Conservation (phyloP, 495 filamentous ascomycete genomes). For the Lasiosphaeria hispida region DNA sequence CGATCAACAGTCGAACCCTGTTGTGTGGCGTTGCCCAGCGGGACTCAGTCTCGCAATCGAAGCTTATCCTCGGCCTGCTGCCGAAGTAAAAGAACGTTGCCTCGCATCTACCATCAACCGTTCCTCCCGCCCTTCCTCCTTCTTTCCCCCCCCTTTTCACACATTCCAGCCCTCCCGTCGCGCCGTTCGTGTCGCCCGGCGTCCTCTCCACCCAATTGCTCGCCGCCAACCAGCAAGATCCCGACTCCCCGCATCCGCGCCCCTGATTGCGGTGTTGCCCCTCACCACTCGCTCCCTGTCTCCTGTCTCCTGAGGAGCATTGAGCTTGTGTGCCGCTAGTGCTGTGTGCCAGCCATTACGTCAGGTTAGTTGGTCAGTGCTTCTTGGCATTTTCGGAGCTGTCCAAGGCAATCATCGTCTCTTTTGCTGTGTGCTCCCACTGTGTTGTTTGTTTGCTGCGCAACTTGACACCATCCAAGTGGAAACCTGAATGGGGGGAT, state of each 20-base stretch:
- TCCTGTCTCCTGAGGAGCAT: background rate
- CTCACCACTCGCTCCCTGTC: background rate
- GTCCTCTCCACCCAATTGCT: too few species aligned
- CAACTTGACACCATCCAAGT: too few species aligned
- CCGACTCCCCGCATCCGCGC: too few species aligned
- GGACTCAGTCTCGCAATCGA: background rate
- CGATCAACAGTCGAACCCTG: background rate
- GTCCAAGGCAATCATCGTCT: background rate
- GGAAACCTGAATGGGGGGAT: too few species aligned
- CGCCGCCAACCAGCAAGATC: too few species aligned
- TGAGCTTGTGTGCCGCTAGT: background rate
- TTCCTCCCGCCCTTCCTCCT: too few species aligned
- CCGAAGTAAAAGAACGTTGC: background rate
- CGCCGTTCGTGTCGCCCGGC: too few species aligned
- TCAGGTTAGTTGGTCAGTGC: conserved; percentile 12
- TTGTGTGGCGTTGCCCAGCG: conserved; percentile 4
- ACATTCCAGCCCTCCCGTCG: too few species aligned
- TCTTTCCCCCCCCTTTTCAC: too few species aligned
- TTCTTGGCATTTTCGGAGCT: background rate
- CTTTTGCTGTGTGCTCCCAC: background rate
- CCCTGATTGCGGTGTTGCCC: background rate
- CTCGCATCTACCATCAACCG: background rate
- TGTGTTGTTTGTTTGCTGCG: too few species aligned
- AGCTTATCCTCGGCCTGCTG: conserved; percentile 9
- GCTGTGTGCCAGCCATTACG: conserved; percentile 5